Evolutionary conservation across 176 grass and related monocot genomes (phyloP).

Genomic region (Oryza meyeriana): DNA sequence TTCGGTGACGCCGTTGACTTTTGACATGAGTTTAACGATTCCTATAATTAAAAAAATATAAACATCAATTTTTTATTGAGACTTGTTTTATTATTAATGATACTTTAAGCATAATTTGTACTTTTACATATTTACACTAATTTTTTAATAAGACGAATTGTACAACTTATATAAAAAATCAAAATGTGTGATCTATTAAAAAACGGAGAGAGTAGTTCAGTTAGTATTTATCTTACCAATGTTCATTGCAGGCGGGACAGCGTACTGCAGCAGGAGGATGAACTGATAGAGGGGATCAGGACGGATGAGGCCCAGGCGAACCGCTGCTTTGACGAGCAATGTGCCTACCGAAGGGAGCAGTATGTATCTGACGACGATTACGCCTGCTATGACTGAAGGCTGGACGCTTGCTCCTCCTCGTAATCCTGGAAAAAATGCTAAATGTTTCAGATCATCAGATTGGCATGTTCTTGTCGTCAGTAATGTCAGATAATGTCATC

Average conservation of each 20-base stretch:
- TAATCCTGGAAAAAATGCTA: conserved; percentile 36
- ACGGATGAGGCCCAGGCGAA: conserved; percentile 53
- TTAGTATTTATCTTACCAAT: conserved; percentile 41
- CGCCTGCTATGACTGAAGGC: conserved; percentile 48
- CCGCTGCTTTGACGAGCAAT: conserved; percentile 50
- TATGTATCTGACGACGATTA: conserved; percentile 65
- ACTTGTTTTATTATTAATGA: too few relatives aligned
- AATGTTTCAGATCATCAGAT: not conserved
- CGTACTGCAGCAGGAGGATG: conserved; percentile 81
- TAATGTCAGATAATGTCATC: not conserved
- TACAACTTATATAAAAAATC: too few relatives aligned
- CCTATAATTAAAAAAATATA: too few relatives aligned
- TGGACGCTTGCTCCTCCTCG: conserved; percentile 45
- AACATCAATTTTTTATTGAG: too few relatives aligned
- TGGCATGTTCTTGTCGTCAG: not conserved
- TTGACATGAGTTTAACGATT: too few relatives aligned
- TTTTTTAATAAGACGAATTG: too few relatives aligned
- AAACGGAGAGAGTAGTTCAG: too few relatives aligned
- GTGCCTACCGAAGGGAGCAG: conserved; percentile 62
- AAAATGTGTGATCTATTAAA: too few relatives aligned
- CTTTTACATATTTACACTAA: too few relatives aligned
- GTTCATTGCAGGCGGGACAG: conserved; percentile 85
- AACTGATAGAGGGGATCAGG: conserved; percentile 84
- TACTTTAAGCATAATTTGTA: too few relatives aligned
- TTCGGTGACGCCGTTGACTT: too few relatives aligned